Evolutionary conservation across 2,329 filamentous ascomycete species (phyloP).

Genomic region (Calonectria hawksworthii): DNA sequence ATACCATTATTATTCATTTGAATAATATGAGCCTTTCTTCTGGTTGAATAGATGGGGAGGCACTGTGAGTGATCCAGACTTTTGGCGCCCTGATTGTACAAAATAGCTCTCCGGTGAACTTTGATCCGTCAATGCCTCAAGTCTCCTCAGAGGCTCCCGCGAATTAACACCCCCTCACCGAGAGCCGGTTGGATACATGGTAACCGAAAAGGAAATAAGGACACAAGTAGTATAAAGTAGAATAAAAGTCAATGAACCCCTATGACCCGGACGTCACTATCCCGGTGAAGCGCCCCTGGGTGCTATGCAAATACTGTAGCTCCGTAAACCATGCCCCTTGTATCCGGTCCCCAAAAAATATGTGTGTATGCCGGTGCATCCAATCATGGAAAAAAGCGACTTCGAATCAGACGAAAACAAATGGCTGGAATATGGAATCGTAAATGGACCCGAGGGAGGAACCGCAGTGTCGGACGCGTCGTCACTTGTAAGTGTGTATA

Average conservation of each 20-base stretch:
- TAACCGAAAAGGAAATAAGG: conserved; percentile 4
- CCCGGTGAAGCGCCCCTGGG: conserved; percentile 5
- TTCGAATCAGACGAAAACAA: background rate
- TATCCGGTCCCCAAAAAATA: conserved; percentile 16
- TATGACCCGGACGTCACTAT: background rate
- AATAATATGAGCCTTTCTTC: background rate
- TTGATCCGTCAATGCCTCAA: background rate
- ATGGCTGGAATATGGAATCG: conserved; percentile 1
- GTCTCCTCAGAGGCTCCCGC: background rate
- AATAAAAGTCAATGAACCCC: conserved; percentile 6
- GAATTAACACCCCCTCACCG: background rate
- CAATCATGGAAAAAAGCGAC: background rate
- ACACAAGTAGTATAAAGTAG: background rate
- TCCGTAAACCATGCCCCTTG: conserved; percentile 12
- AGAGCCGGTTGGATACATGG: background rate
- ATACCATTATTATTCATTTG: background rate
- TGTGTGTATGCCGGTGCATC: background rate
- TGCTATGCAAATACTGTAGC: conserved; percentile 23
- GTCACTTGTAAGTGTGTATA: background rate
- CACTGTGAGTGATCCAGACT: background rate
- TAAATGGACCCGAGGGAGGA: background rate
- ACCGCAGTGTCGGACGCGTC: background rate
- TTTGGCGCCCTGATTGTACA: background rate
- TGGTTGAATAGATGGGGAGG: background rate
- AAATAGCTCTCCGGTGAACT: background rate